phyloP scores from a whole-genome alignment of 164 flowering plant genomes.

The Platanus orientalis region DNA sequence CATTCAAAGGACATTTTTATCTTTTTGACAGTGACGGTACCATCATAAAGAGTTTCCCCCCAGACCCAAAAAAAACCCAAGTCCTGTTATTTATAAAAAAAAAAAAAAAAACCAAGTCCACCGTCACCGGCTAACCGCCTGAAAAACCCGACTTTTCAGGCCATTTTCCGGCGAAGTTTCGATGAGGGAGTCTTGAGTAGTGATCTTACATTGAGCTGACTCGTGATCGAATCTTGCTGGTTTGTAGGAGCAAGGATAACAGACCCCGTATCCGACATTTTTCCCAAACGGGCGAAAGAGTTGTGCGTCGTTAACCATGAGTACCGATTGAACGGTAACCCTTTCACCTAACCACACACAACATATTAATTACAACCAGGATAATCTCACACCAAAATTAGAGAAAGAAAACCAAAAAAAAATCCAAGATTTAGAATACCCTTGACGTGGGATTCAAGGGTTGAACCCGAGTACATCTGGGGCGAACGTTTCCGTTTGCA shows the following conservation, averaged over 20 bases:
- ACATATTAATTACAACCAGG: conserved; percentile 1
- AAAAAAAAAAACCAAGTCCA: not conserved
- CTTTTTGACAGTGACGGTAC: no score
- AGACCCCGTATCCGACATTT: conserved; percentile 52
- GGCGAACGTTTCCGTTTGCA: conserved; percentile 55
- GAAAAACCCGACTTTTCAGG: not conserved
- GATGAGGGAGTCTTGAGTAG: not conserved
- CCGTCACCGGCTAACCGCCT: not conserved
- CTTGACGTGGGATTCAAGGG: conserved; percentile 56
- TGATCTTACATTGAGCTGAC: conserved; percentile 64
- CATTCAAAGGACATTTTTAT: no score
- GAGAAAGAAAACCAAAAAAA: not conserved
- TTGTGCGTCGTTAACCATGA: conserved; percentile 96
- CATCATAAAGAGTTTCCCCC: no score
- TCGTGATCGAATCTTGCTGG: conserved; percentile 78
- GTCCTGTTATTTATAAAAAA: not conserved
- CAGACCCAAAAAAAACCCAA: no score
- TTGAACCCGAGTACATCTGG: conserved; percentile 67
- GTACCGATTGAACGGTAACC: conserved; percentile 73
- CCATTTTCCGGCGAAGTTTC: not conserved
- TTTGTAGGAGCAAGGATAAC: conserved; percentile 52
- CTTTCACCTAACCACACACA: conserved; percentile 40
- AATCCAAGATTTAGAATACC: conserved; percentile 31
- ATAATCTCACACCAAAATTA: not conserved
- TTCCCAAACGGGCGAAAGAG: conserved; percentile 57